Conservation (phyloP, 2,329 filamentous ascomycete genomes). For the Botryosphaeria dothidea region DNA sequence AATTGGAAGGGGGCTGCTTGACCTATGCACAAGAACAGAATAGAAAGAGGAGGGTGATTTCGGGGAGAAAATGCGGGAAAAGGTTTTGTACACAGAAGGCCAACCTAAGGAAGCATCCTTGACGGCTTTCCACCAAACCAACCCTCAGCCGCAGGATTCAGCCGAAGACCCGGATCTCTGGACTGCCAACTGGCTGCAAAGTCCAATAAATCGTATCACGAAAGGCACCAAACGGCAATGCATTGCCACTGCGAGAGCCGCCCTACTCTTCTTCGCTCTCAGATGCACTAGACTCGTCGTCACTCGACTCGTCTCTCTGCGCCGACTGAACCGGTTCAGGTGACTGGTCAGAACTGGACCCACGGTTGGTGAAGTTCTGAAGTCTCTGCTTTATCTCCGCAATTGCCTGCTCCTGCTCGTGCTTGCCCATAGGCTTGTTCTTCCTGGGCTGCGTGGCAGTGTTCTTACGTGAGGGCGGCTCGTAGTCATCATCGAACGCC, state of each 20-base stretch:
- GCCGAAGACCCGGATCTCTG: background rate
- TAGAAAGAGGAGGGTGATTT: background rate
- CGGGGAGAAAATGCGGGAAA: background rate
- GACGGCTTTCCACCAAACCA: background rate
- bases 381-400: slow-evolving; percentile 63
- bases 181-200: background rate
- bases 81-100: slow-evolving; percentile 7
- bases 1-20: slow-evolving; percentile 24
- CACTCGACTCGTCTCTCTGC: slow-evolving; percentile 49
- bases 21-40: slow-evolving; percentile 26
- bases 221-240: background rate
- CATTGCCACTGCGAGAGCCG: background rate
- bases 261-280: slow-evolving; percentile 50
- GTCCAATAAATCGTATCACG: background rate
- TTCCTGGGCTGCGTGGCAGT: slow-evolving; percentile 62
- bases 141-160: background rate
- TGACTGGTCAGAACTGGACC: slow-evolving; percentile 48
- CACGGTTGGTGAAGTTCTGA: slow-evolving; percentile 37
- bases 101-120: background rate
- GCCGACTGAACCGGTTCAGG: slow-evolving; percentile 32
- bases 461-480: slow-evolving; percentile 43
- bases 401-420: slow-evolving; percentile 69
- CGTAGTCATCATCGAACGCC: slow-evolving; percentile 51
- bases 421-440: slow-evolving; percentile 76
- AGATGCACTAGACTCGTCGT: slow-evolving; percentile 56